Conservation (phyloP, 2,329 filamentous ascomycete genomes). For the Pseudogymnoascus sp. region DNA sequence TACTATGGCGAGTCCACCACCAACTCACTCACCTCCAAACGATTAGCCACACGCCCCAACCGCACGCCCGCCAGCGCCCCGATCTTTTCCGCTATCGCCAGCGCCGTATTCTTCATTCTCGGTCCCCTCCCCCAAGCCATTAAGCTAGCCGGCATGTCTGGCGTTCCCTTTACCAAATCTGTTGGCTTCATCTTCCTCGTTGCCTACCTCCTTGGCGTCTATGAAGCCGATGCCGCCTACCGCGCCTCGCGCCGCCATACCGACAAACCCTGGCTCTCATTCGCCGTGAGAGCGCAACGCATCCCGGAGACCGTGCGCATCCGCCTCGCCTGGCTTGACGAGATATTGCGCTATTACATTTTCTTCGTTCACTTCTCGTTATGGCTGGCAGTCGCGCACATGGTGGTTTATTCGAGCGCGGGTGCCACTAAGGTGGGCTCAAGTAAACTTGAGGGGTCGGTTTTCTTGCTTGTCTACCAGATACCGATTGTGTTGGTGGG, state of each 20-base stretch:
- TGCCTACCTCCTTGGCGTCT: background rate
- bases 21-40: background rate
- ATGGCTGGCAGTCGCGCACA: background rate
- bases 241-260: background rate
- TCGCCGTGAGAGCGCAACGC: background rate
- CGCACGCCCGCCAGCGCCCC: background rate
- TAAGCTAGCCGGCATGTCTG: background rate
- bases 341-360: background rate
- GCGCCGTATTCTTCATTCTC: background rate
- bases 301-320: background rate
- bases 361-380: background rate
- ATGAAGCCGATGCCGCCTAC: background rate
- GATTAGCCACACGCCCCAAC: background rate
- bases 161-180: background rate
- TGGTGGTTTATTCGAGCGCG: background rate
- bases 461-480: background rate
- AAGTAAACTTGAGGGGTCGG: background rate
- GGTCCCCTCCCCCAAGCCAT: background rate
- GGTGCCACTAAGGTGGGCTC: background rate
- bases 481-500: background rate
- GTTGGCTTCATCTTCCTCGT: background rate
- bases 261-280: background rate
- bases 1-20: background rate
- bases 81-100: background rate
- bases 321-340: background rate